Base-by-base conservation (phyloP, 805 yeast genomes). In the Kuraishia molischiana region DNA sequence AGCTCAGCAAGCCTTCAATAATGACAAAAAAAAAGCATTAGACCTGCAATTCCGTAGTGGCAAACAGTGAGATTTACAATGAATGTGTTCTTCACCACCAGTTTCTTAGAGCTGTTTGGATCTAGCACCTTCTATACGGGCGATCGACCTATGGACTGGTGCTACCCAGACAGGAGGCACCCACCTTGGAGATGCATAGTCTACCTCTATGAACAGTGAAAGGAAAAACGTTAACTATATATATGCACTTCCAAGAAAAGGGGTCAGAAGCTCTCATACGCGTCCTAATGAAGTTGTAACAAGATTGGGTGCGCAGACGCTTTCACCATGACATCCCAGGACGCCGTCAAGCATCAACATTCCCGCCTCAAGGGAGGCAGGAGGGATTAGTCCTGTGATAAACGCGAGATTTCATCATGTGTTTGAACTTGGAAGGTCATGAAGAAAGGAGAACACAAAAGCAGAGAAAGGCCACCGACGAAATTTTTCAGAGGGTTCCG, bases 371-470 rank as follows among this genome's bases (percentile, higher is more conserved):
- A n/a, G n/a, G n/a, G n/a, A n/a, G n/a, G 35, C 41, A 38, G 39
- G 39, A 41, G 40, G 37, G 41, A 39, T 39, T 35, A 33, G 39
- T 35, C 38, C 11, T 32, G 38, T 24, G 50, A 54, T 46, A 54
- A 48, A 74, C 77, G 77, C 70, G 67, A 70, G 74, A 59, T 61
- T 67, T 73, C 79, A 73, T 73, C 79, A 73, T 70, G 47, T 61
- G n/a, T 57, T 67, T 61, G 70, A 73, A 77, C 72, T 72, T 74
- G 79, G 75, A 73, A 77, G 79, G 70, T 66, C 75, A 71, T 71
- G 66, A 54, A 34, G 59, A 57, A 54, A 53, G 52, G 41, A 46
- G 42, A 43, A 45, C 39, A 38, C 28, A 5, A 18, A 18, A 31
- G 34, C 5, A 8, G 15, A 19, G 19, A 31, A 4, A 15, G 8